Conservation (phyloP, 345 rosid species). For the Brassica cretica region DNA sequence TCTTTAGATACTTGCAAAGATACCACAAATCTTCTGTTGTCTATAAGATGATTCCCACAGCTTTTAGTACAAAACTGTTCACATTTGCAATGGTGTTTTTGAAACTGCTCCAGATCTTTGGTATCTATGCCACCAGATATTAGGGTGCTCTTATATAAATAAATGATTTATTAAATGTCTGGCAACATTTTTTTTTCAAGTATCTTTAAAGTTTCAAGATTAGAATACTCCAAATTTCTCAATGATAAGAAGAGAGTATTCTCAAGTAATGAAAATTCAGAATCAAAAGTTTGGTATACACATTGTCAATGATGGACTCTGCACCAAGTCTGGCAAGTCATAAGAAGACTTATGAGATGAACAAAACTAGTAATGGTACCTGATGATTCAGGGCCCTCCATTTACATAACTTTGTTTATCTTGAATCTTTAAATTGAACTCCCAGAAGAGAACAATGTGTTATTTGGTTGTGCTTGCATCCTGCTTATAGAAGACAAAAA, state of each 20-base stretch:
- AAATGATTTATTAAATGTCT: neutral
- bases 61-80: neutral
- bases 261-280: slow-evolving; percentile 4
- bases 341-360: slow-evolving; percentile 16
- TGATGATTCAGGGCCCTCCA: slow-evolving; percentile 28
- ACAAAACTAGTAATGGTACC: slow-evolving; percentile 11
- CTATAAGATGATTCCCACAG: too few species aligned
- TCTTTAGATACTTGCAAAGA: neutral
- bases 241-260: slow-evolving; percentile 6
- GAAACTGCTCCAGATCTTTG: too few species aligned
- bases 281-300: slow-evolving; percentile 22
- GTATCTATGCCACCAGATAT: too few species aligned
- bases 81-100: neutral
- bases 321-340: slow-evolving; percentile 16
- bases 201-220: neutral
- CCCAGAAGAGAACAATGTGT: slow-evolving; percentile 18
- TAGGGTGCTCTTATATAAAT: too few species aligned
- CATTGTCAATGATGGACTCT: neutral
- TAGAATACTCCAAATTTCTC: slow-evolving; percentile 19
- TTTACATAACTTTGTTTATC: neutral
- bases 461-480: slow-evolving; percentile 8
- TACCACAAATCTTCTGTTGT: neutral
- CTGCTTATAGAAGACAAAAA: slow-evolving; percentile 14
- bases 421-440: slow-evolving; percentile 6
- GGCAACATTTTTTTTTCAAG: neutral